These are phyloP conservation scores for Xylariaceae sp. DNA, from an alignment of 2,329 filamentous ascomycete genomes.

Conservation along the genomic window DNA sequence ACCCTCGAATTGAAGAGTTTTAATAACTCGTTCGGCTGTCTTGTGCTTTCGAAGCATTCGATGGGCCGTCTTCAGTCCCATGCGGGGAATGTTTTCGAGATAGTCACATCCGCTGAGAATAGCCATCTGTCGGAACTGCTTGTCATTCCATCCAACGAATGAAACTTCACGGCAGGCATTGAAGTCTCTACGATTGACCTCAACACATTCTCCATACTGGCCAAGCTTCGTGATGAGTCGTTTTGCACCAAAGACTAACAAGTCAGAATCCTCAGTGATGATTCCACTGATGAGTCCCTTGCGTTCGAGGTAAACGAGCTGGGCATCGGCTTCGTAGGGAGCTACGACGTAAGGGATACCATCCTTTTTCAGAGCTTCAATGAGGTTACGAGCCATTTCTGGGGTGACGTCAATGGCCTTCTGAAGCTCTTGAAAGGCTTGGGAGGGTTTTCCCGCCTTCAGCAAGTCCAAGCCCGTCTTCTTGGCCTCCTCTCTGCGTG, in stretches of 20 bases:
- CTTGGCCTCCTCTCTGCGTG: constrained; percentile 70
- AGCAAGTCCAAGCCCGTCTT: constrained; percentile 72
- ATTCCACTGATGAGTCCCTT: constrained; percentile 81
- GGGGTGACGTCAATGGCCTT: constrained; percentile 95
- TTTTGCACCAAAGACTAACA: constrained; percentile 91
- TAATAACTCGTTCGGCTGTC: constrained; percentile 73
- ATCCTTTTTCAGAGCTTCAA: constrained; percentile 81
- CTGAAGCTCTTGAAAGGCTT: constrained; percentile 82
- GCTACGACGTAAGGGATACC: constrained; percentile 85
- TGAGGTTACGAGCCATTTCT: constrained; percentile 86
- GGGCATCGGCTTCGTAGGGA: constrained; percentile 96
- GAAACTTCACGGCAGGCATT: constrained; percentile 83
- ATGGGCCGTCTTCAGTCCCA: constrained; percentile 92
- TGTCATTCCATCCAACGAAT: constrained; percentile 85
- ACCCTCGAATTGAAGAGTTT: constrained; percentile 82
- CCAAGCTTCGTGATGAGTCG: constrained; percentile 89
- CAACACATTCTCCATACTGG: constrained; percentile 86
- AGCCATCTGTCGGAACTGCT: constrained; percentile 89
- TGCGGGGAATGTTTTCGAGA: constrained; percentile 72
- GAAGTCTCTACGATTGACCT: constrained; percentile 86
- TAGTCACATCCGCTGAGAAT: constrained; percentile 97
- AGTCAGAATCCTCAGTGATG: constrained; percentile 91
- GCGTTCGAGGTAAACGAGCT: constrained; percentile 87
- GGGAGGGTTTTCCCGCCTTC: constrained; percentile 70
- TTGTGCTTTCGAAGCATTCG: constrained; percentile 86